Conservation (phyloP, 2,329 filamentous ascomycete genomes). For the Colletotrichum phormii region DNA sequence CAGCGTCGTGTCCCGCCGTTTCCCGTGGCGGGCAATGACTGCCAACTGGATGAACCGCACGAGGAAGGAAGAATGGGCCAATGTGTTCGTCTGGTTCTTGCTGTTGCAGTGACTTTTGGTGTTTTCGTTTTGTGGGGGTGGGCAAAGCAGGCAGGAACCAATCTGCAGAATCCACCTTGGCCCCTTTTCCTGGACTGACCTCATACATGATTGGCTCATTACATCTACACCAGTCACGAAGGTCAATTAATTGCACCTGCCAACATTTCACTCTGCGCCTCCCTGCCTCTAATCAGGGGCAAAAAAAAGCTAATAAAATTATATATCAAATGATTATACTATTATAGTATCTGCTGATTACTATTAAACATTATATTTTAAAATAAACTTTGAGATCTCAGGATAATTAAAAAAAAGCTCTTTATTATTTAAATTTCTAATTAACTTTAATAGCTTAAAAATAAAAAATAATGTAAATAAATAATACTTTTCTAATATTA, state of each 20-base stretch:
- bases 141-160: conserved; percentile 3
- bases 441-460: too few relatives aligned
- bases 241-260: conserved; percentile 5
- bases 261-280: too few relatives aligned
- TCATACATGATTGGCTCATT: conserved; percentile 9
- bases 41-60: neutral
- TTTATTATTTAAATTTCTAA: too few relatives aligned
- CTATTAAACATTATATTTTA: too few relatives aligned
- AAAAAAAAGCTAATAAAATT: too few relatives aligned
- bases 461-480: too few relatives aligned
- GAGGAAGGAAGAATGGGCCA: neutral
- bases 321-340: too few relatives aligned
- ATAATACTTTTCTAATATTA: too few relatives aligned
- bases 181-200: neutral
- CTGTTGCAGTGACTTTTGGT: neutral
- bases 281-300: too few relatives aligned
- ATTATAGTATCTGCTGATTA: too few relatives aligned
- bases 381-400: too few relatives aligned
- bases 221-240: neutral
- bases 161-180: neutral
- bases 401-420: too few relatives aligned
- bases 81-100: neutral
- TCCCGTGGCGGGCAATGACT: neutral
- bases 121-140: conserved; percentile 5
- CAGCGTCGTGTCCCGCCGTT: neutral